Base-by-base conservation (phyloP, 2,329 filamentous ascomycete genomes). In the Apiospora aurea region DNA sequence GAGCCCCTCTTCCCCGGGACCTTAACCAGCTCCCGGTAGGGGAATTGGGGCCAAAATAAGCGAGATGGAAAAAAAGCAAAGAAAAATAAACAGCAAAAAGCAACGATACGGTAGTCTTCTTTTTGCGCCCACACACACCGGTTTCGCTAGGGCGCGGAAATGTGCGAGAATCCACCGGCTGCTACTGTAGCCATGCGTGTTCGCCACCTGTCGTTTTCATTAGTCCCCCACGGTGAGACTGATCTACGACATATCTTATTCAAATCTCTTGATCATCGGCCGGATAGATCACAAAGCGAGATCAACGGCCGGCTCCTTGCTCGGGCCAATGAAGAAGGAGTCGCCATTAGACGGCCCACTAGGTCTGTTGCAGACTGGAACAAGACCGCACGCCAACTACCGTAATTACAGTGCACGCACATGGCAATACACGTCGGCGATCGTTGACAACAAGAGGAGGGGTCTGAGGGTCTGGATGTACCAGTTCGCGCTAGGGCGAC, bases 211-310 rank as follows among this genome's bases (percentile, higher is more conserved):
- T 57, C 51, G 51, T 34, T 34, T 34, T 18, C 14, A 29, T 57
- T 57, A 57, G 51, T 34, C 34, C 26, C 26, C 51, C 26, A n/a
- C 18, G 34, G 41, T 64, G 57, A 64, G 34, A 64, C 57, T 41
- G 57, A 64, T 64, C 57, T 64, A 41, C 57, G 57, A 41, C 57
- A 64, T 34, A 61, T 64, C 57, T 64, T 41, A 41, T 64, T 41
- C 34, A 18, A 64, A 64, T 64, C 57, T 64, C 3, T 38, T 41
- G 57, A 24, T n/a, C 13, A 64, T 64, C 34, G 57, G 57, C 34
- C 21, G 57, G 29, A 64, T 34, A 64, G 57, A 64, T 64, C 29
- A 64, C 57, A 38, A 24, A 64, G 11, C 57, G 57, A 64, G 57
- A 64, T 64, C 57, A 64, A 64, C 57, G 10, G 57, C 57, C 57